Evolutionary conservation across 257 asterid genomes (phyloP).

Genomic region (Solanum tarapatanum): DNA sequence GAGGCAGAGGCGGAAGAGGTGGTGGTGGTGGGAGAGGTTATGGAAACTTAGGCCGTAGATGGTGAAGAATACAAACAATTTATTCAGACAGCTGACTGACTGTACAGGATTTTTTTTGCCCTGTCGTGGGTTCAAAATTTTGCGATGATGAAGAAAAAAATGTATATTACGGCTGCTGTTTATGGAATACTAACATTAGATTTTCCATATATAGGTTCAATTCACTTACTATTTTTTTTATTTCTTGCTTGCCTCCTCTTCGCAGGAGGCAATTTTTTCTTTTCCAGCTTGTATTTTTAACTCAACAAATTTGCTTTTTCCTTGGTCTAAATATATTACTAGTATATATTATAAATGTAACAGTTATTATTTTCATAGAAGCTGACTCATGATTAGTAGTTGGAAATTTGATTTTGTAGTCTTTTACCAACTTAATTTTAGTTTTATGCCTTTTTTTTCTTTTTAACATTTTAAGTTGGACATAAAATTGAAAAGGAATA

Average conservation of each 20-base stretch:
- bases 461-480: neutral
- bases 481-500: neutral
- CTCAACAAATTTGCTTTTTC: neutral
- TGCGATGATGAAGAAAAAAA: neutral
- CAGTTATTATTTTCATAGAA: neutral
- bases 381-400: neutral
- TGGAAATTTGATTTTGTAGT: neutral
- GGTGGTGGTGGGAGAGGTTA: conserved; percentile 27
- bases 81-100: neutral
- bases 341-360: neutral
- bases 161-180: neutral
- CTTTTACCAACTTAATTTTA: neutral
- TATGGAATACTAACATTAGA: neutral
- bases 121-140: neutral
- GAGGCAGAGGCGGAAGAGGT: conserved; percentile 21
- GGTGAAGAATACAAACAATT: conserved; percentile 23
- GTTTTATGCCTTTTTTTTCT: neutral
- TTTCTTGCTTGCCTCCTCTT: no score
- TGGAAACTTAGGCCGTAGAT: conserved; percentile 24
- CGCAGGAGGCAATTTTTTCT: no score
- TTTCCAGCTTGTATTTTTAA: neutral
- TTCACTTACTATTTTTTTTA: neutral
- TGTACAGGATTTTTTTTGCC: neutral
- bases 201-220: neutral
- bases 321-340: no score